Conservation (phyloP, 768 basidiomycete genomes). For the Serendipita sp. region DNA sequence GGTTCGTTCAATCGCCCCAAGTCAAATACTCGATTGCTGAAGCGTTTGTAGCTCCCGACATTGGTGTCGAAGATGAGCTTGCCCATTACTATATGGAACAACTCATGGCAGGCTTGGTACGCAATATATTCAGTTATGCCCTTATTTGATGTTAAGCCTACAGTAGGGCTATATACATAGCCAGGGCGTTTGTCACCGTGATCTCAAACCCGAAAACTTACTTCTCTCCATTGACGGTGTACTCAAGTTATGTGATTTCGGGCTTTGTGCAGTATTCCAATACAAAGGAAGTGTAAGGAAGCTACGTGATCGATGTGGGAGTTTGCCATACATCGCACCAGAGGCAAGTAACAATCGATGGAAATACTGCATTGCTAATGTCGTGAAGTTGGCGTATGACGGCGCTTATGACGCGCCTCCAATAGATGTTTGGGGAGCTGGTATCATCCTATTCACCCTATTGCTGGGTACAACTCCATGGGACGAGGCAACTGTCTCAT, state of each 20-base stretch:
- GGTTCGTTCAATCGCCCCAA: slow-evolving; percentile 33
- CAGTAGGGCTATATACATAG: slow-evolving; percentile 63
- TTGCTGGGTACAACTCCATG: slow-evolving; percentile 92
- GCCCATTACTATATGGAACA: slow-evolving; percentile 87
- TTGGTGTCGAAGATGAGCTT: slow-evolving; percentile 71
- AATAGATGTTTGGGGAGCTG: slow-evolving; percentile 90
- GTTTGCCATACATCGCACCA: slow-evolving; percentile 86
- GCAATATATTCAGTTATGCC: slow-evolving; percentile 14
- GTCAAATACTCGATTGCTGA: background rate
- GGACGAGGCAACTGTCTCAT: slow-evolving; percentile 69
- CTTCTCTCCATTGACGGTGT: slow-evolving; percentile 68
- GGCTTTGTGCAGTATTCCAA: slow-evolving; percentile 77
- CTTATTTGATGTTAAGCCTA: background rate
- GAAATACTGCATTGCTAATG: background rate
- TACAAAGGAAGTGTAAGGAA: slow-evolving; percentile 69
- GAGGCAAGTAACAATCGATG: slow-evolving; percentile 38
- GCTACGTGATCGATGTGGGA: slow-evolving; percentile 75
- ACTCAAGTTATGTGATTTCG: slow-evolving; percentile 92
- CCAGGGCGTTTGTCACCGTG: slow-evolving; percentile 88
- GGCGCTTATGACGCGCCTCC: slow-evolving; percentile 76
- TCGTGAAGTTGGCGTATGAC: slow-evolving; percentile 41
- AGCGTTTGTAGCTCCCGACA: slow-evolving; percentile 54
- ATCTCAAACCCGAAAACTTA: slow-evolving; percentile 93
- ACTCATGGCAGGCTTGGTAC: slow-evolving; percentile 64
- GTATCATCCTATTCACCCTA: slow-evolving; percentile 84